Conservation (phyloP, 164 flowering plant species). For the Paratinospora sagittata region DNA sequence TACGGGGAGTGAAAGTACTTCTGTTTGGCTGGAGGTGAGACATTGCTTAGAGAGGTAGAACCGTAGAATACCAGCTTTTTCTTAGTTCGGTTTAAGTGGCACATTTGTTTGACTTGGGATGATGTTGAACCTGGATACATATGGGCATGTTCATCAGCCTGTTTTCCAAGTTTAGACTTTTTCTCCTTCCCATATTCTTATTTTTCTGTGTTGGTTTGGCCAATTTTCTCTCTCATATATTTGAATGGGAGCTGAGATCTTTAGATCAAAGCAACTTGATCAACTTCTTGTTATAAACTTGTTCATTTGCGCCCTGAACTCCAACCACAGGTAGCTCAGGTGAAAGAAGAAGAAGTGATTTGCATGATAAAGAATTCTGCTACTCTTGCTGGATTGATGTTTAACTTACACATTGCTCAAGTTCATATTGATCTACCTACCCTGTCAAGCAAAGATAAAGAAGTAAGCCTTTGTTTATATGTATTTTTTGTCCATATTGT, state of each 20-base stretch:
- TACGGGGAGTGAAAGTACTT: slow-evolving; percentile 98
- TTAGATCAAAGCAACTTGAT: slow-evolving; percentile 6
- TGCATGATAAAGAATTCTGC: slow-evolving; percentile 73
- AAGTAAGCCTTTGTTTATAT: slow-evolving; percentile 33
- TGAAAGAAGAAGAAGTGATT: slow-evolving; percentile 68
- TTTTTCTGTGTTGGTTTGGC: background rate
- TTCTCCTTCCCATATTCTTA: background rate
- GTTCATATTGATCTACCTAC: slow-evolving; percentile 77
- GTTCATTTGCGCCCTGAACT: slow-evolving; percentile 9
- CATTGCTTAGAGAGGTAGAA: background rate
- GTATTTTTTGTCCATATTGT: background rate
- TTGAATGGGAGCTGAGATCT: background rate
- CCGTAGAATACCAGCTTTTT: background rate
- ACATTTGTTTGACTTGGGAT: slow-evolving; percentile 2
- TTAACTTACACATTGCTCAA: slow-evolving; percentile 75
- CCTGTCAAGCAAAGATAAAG: slow-evolving; percentile 71
- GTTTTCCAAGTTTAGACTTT: background rate
- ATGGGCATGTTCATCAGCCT: background rate
- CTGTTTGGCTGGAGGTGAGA: slow-evolving; percentile 97
- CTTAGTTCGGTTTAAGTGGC: background rate
- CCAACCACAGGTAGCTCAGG: slow-evolving; percentile 53
- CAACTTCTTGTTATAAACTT: background rate
- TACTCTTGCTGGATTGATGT: slow-evolving; percentile 67
- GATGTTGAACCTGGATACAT: background rate
- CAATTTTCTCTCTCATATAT: background rate